Conservation (phyloP, 1,139 yeast genomes). For the Pichia terricola region DNA sequence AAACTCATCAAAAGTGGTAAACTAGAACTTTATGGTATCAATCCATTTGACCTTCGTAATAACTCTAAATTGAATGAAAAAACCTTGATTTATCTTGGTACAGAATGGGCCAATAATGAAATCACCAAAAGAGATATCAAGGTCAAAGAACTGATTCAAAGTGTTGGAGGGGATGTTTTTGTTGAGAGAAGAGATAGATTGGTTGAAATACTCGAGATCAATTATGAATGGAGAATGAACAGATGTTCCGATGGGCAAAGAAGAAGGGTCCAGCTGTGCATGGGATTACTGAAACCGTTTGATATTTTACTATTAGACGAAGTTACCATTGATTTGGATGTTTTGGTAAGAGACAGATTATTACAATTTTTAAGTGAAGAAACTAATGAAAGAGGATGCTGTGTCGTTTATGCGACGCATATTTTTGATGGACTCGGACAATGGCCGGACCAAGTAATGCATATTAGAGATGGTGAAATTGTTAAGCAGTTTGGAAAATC, state of each 20-base stretch:
- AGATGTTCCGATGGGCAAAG: constrained; percentile 90
- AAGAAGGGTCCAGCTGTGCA: constrained; percentile 82
- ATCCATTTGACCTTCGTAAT: constrained; percentile 61
- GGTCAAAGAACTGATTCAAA: constrained; percentile 64
- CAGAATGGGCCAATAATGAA: constrained; percentile 95
- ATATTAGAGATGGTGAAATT: constrained; percentile 60
- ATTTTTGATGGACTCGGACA: constrained; percentile 83
- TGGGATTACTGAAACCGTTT: constrained; percentile 94
- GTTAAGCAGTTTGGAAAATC: constrained; percentile 24
- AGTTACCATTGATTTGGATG: constrained; percentile 93
- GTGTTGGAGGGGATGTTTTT: constrained; percentile 73
- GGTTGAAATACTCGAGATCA: constrained; percentile 71
- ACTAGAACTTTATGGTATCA: constrained; percentile 64
- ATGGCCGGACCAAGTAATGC: constrained; percentile 87
- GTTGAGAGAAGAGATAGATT: constrained; percentile 70
- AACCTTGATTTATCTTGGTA: constrained; percentile 84
- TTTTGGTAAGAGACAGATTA: constrained; percentile 71
- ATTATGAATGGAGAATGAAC: constrained; percentile 87
- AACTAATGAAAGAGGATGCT: constrained; percentile 55
- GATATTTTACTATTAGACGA: constrained; percentile 75
- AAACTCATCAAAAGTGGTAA: constrained; percentile 70
- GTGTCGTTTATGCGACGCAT: constrained; percentile 88
- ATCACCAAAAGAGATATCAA: constrained; percentile 86
- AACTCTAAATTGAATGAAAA: constrained; percentile 21
- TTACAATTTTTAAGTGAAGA: constrained; percentile 62